Evolutionary conservation across 768 basidiomycete species (phyloP).

Genomic region (Rhodotorula graminis): DNA sequence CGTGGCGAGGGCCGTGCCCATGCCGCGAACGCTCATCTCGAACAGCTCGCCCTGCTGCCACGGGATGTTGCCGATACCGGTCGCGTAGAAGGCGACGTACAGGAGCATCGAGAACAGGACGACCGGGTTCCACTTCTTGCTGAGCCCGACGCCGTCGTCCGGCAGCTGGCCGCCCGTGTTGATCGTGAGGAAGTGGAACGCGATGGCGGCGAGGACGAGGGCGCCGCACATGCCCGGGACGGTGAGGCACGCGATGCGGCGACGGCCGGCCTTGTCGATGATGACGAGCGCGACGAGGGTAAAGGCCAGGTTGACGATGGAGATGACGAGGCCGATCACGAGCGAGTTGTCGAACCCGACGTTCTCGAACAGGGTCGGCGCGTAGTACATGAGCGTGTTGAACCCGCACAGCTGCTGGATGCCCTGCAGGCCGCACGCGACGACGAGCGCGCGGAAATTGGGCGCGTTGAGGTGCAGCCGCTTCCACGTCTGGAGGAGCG

Average conservation of each 20-base stretch:
- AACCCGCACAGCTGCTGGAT: conserved; percentile 75
- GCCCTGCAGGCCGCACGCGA: conserved; percentile 74
- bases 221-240: conserved; percentile 70
- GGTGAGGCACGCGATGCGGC: conserved; percentile 65
- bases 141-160: conserved; percentile 55
- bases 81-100: conserved; percentile 74
- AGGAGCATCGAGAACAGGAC: conserved; percentile 76
- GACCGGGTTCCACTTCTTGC: conserved; percentile 57
- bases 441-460: conserved; percentile 49
- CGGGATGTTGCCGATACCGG: conserved; percentile 49
- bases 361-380: conserved; percentile 70
- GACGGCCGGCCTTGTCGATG: conserved; percentile 66
- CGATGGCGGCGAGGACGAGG: conserved; percentile 51
- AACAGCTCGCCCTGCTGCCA: conserved; percentile 87
- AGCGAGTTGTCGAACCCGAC: conserved; percentile 79
- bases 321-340: conserved; percentile 60
- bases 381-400: conserved; percentile 49
- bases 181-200: conserved; percentile 53
- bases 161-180: conserved; percentile 61
- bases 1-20: conserved; percentile 69
- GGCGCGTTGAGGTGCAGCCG: conserved; percentile 31
- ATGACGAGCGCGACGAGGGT: conserved; percentile 63
- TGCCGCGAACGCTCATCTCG: conserved; percentile 64
- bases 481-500: conserved; percentile 48
- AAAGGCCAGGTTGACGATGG: conserved; percentile 56